Base-by-base conservation (phyloP, 2,329 filamentous ascomycete genomes). In the Penicillium psychrosexuale region DNA sequence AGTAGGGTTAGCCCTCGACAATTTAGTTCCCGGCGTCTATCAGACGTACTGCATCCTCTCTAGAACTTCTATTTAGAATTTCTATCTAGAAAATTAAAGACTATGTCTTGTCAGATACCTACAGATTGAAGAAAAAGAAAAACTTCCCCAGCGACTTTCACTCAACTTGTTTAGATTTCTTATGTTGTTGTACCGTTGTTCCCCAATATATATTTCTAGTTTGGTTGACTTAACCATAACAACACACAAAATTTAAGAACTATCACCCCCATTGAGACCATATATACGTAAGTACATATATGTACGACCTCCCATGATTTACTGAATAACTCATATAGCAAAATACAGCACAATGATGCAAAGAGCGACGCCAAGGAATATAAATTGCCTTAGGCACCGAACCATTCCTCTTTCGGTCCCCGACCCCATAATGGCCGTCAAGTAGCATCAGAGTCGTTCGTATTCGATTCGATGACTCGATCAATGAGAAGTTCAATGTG, bases 381-480 rank as follows among this genome's bases (percentile, higher is more conserved):
- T 31, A 15, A 12, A 12, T 5, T 19, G 24, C 57, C 62, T 58
- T 52, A 63, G 58, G 62, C 55, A 28, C n/a, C 6, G 2, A 43
- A 9, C 58, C 55, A 64, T 58, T 60, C 63, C 66, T 44, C 38
- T 65, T 68, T 57, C 17, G 63, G 65, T 63, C 47, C 55, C 55
- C 55, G 55, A 50, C 19, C 37, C 19, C 19, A 9, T 28, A 50
- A 27, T 22, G 15, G 8, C 17, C 22, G 44, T 11, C 45, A 17
- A 27, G 24, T 2, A 9, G 34, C 31, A 13, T 47, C 13, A 5
- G 15, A 24, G 27, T 46, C 17, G 15, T 37, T 17, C 13, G 15
- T 2, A 8, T 34, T 24, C 33, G 7, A 50, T 33, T 28, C 13
- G 8, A 51, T 39, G 52, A 54, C 27, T 28, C 24, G 8, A 22